These are phyloP conservation scores for Scheffersomyces spartinae DNA, from an alignment of 805 yeast species.

Conservation along the genomic window DNA sequence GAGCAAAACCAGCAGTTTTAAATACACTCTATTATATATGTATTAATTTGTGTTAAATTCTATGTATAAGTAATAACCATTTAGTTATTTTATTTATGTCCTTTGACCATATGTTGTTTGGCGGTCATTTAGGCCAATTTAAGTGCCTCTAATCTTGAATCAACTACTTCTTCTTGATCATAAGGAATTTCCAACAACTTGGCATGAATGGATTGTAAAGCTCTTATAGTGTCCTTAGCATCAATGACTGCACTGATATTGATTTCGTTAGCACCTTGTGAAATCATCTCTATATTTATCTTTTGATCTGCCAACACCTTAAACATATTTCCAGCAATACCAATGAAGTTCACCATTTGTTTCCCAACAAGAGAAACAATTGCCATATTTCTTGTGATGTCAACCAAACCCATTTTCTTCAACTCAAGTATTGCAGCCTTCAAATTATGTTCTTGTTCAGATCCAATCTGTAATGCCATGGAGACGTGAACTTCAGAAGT, in stretches of 20 bases:
- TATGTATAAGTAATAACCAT: no score
- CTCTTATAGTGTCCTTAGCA: conserved; percentile 71
- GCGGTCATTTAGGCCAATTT: no score
- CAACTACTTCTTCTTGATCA: conserved; percentile 15
- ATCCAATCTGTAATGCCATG: conserved; percentile 83
- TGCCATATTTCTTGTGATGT: conserved; percentile 76
- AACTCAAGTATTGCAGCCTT: conserved; percentile 70
- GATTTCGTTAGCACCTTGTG: conserved; percentile 97
- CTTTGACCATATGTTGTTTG: no score
- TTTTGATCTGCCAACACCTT: conserved; percentile 83
- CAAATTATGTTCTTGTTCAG: conserved; percentile 50
- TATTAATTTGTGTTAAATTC: no score
- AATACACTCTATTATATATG: no score
- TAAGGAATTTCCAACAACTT: conserved; percentile 44
- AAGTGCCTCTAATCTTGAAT: conserved; percentile 20
- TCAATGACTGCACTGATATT: conserved; percentile 92
- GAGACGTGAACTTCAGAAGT: conserved; percentile 98
- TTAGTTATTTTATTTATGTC: no score
- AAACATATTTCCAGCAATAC: conserved; percentile 96
- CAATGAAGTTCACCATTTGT: conserved; percentile 93
- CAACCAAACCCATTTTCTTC: conserved; percentile 76
- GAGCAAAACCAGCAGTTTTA: no score
- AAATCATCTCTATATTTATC: conserved; percentile 94
- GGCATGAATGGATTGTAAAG: conserved; percentile 76
- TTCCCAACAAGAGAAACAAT: conserved; percentile 92